Evolutionary conservation across 768 basidiomycete species (phyloP).

Genomic region (Trametes gibbosa): DNA sequence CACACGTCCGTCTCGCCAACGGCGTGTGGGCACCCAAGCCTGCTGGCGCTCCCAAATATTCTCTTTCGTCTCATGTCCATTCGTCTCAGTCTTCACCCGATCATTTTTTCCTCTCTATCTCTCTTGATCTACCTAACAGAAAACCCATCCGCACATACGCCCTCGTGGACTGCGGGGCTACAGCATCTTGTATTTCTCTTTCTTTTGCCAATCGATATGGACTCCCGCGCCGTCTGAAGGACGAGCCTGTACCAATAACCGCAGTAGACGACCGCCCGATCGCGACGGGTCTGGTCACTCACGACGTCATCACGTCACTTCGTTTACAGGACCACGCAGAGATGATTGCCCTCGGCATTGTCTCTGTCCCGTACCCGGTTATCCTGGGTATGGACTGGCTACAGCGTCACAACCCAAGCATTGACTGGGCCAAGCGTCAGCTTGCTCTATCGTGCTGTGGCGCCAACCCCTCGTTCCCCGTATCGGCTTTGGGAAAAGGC

Average conservation of each 20-base stretch:
- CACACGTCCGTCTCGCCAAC: conserved; percentile 4
- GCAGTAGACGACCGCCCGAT: conserved; percentile 39
- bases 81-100: conserved; percentile 6
- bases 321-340: conserved; percentile 30
- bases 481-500: conserved; percentile 24
- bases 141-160: conserved; percentile 34
- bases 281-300: conserved; percentile 39
- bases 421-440: conserved; percentile 30
- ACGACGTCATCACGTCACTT: conserved; percentile 34
- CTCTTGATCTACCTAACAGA: conserved; percentile 31
- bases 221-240: too few relatives aligned
- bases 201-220: conserved; percentile 32
- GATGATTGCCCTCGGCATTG: conserved; percentile 28
- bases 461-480: conserved; percentile 18
- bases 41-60: background rate
- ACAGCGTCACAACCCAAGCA: conserved; percentile 9
- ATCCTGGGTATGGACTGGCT: conserved; percentile 18
- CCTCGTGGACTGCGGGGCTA: conserved; percentile 38
- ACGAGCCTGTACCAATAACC: too few relatives aligned
- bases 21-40: conserved; percentile 8
- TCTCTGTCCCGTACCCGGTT: conserved; percentile 4
- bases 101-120: conserved; percentile 28
- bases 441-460: conserved; percentile 26
- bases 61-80: conserved; percentile 8
- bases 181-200: conserved; percentile 37